Evolutionary conservation across 768 basidiomycete species (phyloP), one percentile per base, ranked within the genome.

Genomic region (Rhodocollybia butyracea): DNA sequence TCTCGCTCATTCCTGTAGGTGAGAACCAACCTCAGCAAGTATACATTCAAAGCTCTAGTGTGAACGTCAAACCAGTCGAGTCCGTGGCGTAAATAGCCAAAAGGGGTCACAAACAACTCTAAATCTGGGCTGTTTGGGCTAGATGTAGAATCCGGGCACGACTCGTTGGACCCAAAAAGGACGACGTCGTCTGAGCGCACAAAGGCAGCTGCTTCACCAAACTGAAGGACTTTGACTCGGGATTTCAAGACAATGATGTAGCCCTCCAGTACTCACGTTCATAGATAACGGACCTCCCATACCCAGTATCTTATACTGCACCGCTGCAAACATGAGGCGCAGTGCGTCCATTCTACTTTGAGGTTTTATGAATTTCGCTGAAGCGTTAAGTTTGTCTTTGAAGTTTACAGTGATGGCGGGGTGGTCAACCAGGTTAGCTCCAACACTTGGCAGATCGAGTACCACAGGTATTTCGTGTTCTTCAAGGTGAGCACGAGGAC

Each of bases 341-440:
- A 66, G 52, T 13, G 51, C 55, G n/a, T 73, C 69, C 8, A 36
- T 17, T 24, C 69, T 19, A 46, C 50, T 63, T 7, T 56, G 51
- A 0, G 73, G 72, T n/a, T 57, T 54, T 30, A 82, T 57, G 58
- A 68, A 79, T 55, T 70, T 75, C 13, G 79, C 38, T 5, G 79
- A 76, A 5, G 69, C 61, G 50, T 77, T 71, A 2, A 68, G 68
- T 51, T 77, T 84, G 58, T 85, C 83, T 59, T 75, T 76, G 66
- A 80, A 75, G 59, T 75, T 73, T 24, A 83, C 50, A 61, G 77
- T 72, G 47, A 87, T 75, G 13, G 76, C 74, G 3, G 77, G 73
- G 61, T 93, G 91, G 63, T 94, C 91, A 42, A 79, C 72, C 17
- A 94, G 77, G 65, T 91, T 78, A 8, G 78, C 72, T 13, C 92